These are phyloP conservation scores for sunflower (Helianthus annuus) DNA, from an alignment of 129 eudicot species.

Conservation along the genomic window HanXRQr2.0-SUNRISE NC_035441.2:52328395-52328894, in stretches of 20 bases:
- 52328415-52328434: constrained; percentile 19
- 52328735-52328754: constrained; percentile 28
- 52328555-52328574: neutral
- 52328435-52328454: constrained; percentile 34
- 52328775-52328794: constrained; percentile 31
- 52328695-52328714: constrained; percentile 24
- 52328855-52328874: neutral
- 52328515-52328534: constrained; percentile 31
- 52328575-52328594: no score
- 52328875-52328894: constrained; percentile 42
- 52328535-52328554: constrained; percentile 14
- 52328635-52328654: constrained; percentile 49
- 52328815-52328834: neutral
- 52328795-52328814: constrained; percentile 40
- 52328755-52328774: constrained; percentile 65
- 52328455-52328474: constrained; percentile 35
- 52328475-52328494: constrained; percentile 57
- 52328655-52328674: constrained; percentile 28
- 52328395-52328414: constrained; percentile 27
- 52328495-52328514: constrained; percentile 24
- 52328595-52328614: constrained; percentile 28
- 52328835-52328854: neutral
- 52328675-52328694: constrained; percentile 39
- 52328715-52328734: constrained; percentile 39
- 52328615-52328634: constrained; percentile 43